phyloP scores from a whole-genome alignment of 1,139 yeast species.

The Debaryomyces udenii region DNA sequence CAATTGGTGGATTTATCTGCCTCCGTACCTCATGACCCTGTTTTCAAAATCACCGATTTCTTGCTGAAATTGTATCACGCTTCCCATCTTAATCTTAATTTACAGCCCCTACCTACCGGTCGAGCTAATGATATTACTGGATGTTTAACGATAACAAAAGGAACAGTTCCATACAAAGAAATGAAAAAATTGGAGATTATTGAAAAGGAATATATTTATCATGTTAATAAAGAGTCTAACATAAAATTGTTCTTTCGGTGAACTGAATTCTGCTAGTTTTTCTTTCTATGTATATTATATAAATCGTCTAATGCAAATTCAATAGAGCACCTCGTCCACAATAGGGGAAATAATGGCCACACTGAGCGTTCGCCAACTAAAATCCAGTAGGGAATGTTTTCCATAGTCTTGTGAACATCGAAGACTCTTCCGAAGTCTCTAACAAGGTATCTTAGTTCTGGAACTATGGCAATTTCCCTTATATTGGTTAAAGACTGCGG shows the following conservation, averaged over 20 bases:
- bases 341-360: constrained; percentile 87
- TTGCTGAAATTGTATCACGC: constrained; percentile 52
- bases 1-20: constrained; percentile 38
- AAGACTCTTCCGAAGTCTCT: constrained; percentile 72
- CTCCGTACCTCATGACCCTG: constrained; percentile 33
- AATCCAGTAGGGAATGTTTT: constrained; percentile 87
- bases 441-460: constrained; percentile 71
- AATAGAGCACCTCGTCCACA: constrained; percentile 87
- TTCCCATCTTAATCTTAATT: constrained; percentile 51
- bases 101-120: constrained; percentile 76
- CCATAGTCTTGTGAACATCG: constrained; percentile 69
- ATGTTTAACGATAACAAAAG: constrained; percentile 58
- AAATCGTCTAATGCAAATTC: constrained; percentile 87
- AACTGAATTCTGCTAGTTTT: constrained; percentile 15
- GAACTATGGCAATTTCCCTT: constrained; percentile 85
- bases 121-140: constrained; percentile 86
- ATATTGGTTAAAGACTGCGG: constrained; percentile 54
- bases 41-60: constrained; percentile 46
- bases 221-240: constrained; percentile 58
- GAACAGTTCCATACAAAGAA: constrained; percentile 39
- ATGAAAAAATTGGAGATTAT: constrained; percentile 29
- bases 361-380: constrained; percentile 89
- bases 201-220: constrained; percentile 69
- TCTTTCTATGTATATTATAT: constrained; percentile 54
- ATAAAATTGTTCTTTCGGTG: constrained; percentile 49